Percentiles rank a stretch among this genome's conserved stretches.
phyloP scores from a whole-genome alignment of 2,329 filamentous ascomycete species.

The Claviceps humidiphila region DNA sequence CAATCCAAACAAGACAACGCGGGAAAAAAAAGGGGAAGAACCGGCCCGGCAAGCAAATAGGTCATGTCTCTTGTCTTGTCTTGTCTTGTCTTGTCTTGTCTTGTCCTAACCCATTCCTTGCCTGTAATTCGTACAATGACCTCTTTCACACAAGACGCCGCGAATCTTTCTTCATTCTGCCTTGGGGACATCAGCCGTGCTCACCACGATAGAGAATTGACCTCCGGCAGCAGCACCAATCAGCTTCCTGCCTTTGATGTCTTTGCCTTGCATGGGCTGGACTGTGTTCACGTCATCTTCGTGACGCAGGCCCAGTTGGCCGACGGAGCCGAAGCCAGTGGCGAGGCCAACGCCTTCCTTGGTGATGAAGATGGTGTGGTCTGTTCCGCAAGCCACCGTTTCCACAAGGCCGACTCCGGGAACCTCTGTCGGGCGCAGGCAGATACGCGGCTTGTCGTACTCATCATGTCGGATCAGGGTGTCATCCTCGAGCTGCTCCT shows the following conservation, averaged over 20 bases:
- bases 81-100: background rate
- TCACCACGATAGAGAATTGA: conserved; percentile 60
- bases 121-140: background rate
- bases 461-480: conserved; percentile 50
- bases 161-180: background rate
- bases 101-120: background rate
- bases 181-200: conserved; percentile 17
- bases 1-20: background rate
- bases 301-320: conserved; percentile 65
- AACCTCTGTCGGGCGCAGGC: conserved; percentile 1
- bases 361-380: conserved; percentile 62
- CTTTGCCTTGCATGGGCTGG: conserved; percentile 73
- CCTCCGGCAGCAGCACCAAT: conserved; percentile 75
- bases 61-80: background rate
- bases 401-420: conserved; percentile 38
- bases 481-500: conserved; percentile 30
- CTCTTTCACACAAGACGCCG: background rate
- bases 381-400: conserved; percentile 48
- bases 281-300: conserved; percentile 70
- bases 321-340: conserved; percentile 72
- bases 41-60: background rate
- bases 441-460: conserved; percentile 40
- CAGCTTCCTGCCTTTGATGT: conserved; percentile 61
- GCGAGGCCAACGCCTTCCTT: conserved; percentile 58
- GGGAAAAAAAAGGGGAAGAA: background rate